Base-by-base conservation (phyloP, 2,329 filamentous ascomycete species). In the Chaetomium globosum region DNA sequence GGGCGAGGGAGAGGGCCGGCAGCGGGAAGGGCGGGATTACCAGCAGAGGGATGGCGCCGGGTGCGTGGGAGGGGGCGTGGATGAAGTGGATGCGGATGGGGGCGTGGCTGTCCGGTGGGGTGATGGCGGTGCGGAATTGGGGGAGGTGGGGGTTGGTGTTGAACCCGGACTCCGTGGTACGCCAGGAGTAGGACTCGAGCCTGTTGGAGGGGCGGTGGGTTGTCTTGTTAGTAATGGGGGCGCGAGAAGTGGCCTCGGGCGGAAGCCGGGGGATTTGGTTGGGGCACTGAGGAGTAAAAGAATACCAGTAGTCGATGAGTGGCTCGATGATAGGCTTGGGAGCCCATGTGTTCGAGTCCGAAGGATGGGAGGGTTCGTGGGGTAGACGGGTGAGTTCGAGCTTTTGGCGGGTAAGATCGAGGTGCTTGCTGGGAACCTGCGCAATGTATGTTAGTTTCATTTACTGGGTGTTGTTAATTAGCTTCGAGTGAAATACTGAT, bases 341-440 rank as follows among this genome's bases (percentile, higher is more conserved):
- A 66, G 86, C 82, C 76, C 83, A 85, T 83, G 83, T 86, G 67
- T 81, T 79, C 53, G 78, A 76, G 23, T 80, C 79, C 2, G 82
- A 78, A n/a, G 16, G 16, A 9, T 82, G 74, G 8, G 79, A 76
- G 2, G 81, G 72, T 70, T 89, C 86, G 70, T 86, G 84, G 49
- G 88, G 88, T 33, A 90, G 76, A 65, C 88, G 80, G 26, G 87
- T 87, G 54, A 90, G 80, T 71, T 89, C 85, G 10, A 91, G 80
- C 74, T 91, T 91, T 74, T 86, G 83, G 72, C 79, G 83, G 6
- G 88, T 91, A 66, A 90, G 80, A 54, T 89, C 83, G 1, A 91
- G 80, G 74, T 90, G 90, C 71, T 84, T 86, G 62, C 82, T 84
- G 2, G 87, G 89, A 19, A 90, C 84, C 87, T 23, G 23, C 28